phyloP scores from a whole-genome alignment of 805 yeast species.

The Cyberlindnera saturnus region DNA sequence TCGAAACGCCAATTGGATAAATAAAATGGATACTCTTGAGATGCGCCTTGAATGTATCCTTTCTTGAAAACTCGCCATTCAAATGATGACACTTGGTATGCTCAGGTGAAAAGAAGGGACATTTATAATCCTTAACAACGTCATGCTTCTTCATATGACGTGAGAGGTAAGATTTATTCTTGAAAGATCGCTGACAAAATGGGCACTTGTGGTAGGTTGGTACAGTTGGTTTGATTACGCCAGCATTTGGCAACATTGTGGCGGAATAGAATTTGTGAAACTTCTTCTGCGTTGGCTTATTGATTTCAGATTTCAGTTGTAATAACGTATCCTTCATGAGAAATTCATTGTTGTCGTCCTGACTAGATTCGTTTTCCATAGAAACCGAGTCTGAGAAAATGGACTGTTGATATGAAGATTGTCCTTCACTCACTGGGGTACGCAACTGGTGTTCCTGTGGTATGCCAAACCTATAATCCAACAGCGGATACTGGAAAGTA shows the following conservation, averaged over 20 bases:
- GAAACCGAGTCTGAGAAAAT: background rate
- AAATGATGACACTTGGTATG: constrained; percentile 48
- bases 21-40: constrained; percentile 71
- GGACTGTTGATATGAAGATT: background rate
- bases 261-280: constrained; percentile 2
- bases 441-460: background rate
- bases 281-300: constrained; percentile 1
- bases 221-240: background rate
- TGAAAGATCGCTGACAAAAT: constrained; percentile 63
- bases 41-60: constrained; percentile 78
- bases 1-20: constrained; percentile 67
- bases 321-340: background rate
- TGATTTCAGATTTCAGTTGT: background rate
- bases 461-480: background rate
- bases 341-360: background rate
- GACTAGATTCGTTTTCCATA: background rate
- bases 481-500: background rate
- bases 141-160: constrained; percentile 81
- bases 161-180: constrained; percentile 74
- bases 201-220: constrained; percentile 40
- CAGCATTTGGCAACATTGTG: background rate
- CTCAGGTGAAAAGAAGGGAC: constrained; percentile 56
- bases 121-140: constrained; percentile 65
- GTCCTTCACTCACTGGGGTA: background rate
- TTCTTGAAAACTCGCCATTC: constrained; percentile 68